Evolutionary conservation across 164 flowering plant genomes (phyloP).

Genomic region (Cinnamomum chago): DNA sequence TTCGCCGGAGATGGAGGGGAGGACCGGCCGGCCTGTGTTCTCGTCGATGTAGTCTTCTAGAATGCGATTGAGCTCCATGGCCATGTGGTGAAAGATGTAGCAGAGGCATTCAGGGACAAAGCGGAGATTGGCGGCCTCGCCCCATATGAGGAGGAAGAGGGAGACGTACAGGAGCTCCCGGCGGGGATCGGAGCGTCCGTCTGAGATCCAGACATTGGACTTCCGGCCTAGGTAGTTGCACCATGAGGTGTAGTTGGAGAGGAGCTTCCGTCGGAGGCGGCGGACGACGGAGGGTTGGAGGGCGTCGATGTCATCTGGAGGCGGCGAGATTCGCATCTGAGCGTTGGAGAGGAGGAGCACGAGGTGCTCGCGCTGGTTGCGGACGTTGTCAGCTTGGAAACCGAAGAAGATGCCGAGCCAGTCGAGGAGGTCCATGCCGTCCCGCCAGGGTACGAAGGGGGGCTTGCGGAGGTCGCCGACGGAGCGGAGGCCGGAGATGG

Average conservation of each 20-base stretch:
- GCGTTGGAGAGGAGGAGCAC: conserved; percentile 87
- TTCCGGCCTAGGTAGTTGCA: conserved; percentile 61
- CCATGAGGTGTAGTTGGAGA: conserved; percentile 73
- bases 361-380: conserved; percentile 87
- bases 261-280: conserved; percentile 55
- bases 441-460: conserved; percentile 45
- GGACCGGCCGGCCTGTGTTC: conserved; percentile 29
- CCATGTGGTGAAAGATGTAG: conserved; percentile 81
- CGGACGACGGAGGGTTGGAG: conserved; percentile 57
- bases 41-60: conserved; percentile 64
- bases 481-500: conserved; percentile 55
- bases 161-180: conserved; percentile 55
- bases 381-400: conserved; percentile 73
- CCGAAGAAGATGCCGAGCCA: conserved; percentile 88
- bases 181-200: conserved; percentile 25
- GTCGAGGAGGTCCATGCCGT: conserved; percentile 68
- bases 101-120: conserved; percentile 81
- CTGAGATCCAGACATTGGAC: conserved; percentile 37
- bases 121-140: conserved; percentile 81
- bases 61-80: conserved; percentile 60
- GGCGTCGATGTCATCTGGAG: conserved; percentile 45
- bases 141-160: conserved; percentile 82
- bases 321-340: conserved; percentile 79
- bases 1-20: conserved; percentile 11
- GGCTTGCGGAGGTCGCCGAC: conserved; percentile 62